Percentiles rank a stretch among this genome's conserved stretches.
Evolutionary conservation across 495 filamentous ascomycete species (phyloP).

Genomic region (Letharia columbiana): DNA sequence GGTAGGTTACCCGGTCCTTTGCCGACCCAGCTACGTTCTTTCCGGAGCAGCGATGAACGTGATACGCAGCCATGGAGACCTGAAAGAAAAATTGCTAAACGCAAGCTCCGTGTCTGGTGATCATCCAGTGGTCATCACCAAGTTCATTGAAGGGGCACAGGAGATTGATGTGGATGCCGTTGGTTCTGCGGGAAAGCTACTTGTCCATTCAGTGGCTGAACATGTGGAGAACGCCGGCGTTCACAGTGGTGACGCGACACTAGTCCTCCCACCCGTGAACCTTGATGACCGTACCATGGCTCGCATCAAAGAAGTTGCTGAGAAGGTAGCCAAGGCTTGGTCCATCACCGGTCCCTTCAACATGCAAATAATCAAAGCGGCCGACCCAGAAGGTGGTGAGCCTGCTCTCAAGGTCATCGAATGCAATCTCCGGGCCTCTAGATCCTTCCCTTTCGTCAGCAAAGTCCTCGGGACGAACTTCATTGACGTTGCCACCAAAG

Average conservation of each 20-base stretch:
- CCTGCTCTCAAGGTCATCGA: constrained; percentile 89
- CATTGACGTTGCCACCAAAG: constrained; percentile 92
- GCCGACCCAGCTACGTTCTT: constrained; percentile 90
- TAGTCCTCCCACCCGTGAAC: constrained; percentile 77
- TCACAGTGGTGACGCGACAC: constrained; percentile 89
- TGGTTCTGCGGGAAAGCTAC: constrained; percentile 71
- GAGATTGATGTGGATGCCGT: constrained; percentile 98
- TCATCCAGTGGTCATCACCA: constrained; percentile 95
- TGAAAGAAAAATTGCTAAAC: constrained; percentile 80
- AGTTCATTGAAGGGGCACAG: constrained; percentile 95
- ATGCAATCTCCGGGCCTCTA: constrained; percentile 95
- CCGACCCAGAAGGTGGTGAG: constrained; percentile 56
- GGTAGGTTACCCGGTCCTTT: constrained; percentile 86
- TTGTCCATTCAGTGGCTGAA: constrained; percentile 91
- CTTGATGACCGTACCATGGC: constrained; percentile 67
- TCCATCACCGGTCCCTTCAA: constrained; percentile 97
- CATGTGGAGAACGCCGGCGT: constrained; percentile 96
- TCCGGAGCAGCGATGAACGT: constrained; percentile 98
- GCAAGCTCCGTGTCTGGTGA: constrained; percentile 88
- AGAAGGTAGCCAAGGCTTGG: constrained; percentile 96
- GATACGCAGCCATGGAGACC: constrained; percentile 77
- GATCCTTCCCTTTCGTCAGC: constrained; percentile 94
- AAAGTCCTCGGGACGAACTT: constrained; percentile 97
- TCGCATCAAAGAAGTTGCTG: constrained; percentile 85
- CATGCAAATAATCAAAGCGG: constrained; percentile 98